Evolutionary conservation across 1,284 basidiomycete genomes (phyloP).

Genomic region (Bondarzewia mesenterica): DNA sequence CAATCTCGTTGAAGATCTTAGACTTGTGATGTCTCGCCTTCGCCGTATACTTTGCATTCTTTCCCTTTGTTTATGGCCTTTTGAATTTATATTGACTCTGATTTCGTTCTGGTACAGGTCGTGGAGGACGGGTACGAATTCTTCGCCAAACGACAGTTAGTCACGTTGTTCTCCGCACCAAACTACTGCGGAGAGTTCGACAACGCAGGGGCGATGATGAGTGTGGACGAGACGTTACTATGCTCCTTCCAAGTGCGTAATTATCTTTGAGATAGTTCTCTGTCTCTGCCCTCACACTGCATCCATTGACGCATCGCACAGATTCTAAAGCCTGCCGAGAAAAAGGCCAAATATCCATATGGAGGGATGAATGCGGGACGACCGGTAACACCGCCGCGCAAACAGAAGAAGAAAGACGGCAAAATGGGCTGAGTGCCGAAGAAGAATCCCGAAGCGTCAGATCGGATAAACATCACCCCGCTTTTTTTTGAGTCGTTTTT

Average conservation of each 20-base stretch:
- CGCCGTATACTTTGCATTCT: background rate
- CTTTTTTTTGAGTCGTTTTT: background rate
- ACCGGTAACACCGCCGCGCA: slow-evolving; percentile 75
- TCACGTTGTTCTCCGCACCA: slow-evolving; percentile 95
- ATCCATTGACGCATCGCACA: slow-evolving; percentile 22
- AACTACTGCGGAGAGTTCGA: slow-evolving; percentile 99
- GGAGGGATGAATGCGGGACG: slow-evolving; percentile 74
- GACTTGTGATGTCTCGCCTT: background rate
- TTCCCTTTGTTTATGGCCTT: background rate
- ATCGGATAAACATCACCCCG: background rate
- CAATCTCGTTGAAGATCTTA: background rate
- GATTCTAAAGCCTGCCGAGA: slow-evolving; percentile 99
- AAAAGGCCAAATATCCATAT: slow-evolving; percentile 92
- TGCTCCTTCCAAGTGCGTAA: slow-evolving; percentile 92
- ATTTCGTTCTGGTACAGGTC: slow-evolving; percentile 44
- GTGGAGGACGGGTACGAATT: slow-evolving; percentile 99
- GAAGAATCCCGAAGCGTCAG: background rate
- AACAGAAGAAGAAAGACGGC: slow-evolving; percentile 78
- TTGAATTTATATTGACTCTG: slow-evolving; percentile 2
- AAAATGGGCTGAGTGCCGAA: slow-evolving; percentile 45
- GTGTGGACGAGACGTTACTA: slow-evolving; percentile 93
- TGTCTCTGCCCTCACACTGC: background rate
- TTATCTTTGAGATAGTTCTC: no score
- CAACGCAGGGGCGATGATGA: slow-evolving; percentile 99
- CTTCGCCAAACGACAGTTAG: slow-evolving; percentile 95